phyloP scores from a whole-genome alignment of 2,329 filamentous ascomycete genomes.

The Aureobasidium leucospermi region DNA sequence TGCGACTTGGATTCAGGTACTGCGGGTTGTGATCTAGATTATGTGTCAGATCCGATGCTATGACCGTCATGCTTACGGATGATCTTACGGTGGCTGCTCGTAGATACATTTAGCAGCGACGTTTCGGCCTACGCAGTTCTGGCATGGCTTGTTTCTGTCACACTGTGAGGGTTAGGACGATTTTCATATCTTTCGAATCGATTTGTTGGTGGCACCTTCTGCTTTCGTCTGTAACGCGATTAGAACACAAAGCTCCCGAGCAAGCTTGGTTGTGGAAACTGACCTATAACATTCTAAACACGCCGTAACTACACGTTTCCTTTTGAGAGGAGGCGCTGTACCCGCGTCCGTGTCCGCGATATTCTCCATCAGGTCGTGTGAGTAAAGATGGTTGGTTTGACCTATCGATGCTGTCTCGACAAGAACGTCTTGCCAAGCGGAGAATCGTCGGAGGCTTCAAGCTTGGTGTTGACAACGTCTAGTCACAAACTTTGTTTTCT shows the following conservation, averaged over 20 bases:
- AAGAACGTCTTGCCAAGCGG: background rate
- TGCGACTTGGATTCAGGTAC: background rate
- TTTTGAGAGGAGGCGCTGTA: background rate
- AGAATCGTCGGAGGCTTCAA: background rate
- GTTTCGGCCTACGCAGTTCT: background rate
- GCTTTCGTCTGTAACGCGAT: conserved; percentile 1
- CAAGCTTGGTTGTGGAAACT: background rate
- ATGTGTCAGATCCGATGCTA: background rate
- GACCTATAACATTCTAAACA: conserved; percentile 1
- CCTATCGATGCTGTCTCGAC: background rate
- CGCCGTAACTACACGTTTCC: background rate
- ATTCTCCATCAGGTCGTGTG: background rate
- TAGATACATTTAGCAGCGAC: background rate
- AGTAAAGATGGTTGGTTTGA: background rate
- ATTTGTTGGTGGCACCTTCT: background rate
- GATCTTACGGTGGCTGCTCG: background rate
- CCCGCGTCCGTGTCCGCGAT: background rate
- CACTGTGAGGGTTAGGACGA: background rate
- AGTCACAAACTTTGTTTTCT: background rate
- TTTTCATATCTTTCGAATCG: background rate
- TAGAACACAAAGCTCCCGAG: background rate
- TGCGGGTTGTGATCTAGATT: background rate
- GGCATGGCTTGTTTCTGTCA: background rate
- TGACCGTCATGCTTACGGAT: too few relatives aligned
- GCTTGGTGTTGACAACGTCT: background rate